Percentiles rank a stretch among this genome's conserved stretches.
Evolutionary conservation across 805 yeast species (phyloP).

Genomic region (Pichia insulana): DNA sequence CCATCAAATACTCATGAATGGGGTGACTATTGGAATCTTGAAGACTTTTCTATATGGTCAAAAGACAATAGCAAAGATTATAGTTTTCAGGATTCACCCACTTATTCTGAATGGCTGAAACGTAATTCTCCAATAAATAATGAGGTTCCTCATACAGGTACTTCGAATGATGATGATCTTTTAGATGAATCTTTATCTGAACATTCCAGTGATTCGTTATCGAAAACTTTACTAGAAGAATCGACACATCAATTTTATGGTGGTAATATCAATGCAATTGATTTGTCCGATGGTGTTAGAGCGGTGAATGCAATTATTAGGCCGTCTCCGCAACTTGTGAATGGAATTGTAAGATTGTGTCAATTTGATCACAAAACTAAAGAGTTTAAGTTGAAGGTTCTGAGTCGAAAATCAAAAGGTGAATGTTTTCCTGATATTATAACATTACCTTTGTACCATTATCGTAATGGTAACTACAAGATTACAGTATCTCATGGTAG

Average conservation of each 20-base stretch:
- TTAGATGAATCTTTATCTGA: background rate
- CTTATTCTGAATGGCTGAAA: constrained; percentile 12
- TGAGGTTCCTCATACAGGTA: background rate
- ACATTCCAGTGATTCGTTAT: background rate
- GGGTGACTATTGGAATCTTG: constrained; percentile 94
- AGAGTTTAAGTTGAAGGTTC: too few relatives aligned
- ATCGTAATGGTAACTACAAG: constrained; percentile 39
- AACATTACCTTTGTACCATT: constrained; percentile 69
- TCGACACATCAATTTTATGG: constrained; percentile 11
- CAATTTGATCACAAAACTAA: constrained; percentile 47
- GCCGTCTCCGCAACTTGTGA: constrained; percentile 61
- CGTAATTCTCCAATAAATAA: constrained; percentile 2
- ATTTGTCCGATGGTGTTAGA: constrained; percentile 46
- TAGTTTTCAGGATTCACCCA: background rate
- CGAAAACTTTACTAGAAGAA: background rate
- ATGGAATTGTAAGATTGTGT: constrained; percentile 47
- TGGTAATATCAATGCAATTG: background rate
- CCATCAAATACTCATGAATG: constrained; percentile 63
- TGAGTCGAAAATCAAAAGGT: background rate
- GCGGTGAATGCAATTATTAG: constrained; percentile 69
- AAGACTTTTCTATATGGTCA: constrained; percentile 86
- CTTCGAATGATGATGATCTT: background rate
- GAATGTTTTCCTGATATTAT: constrained; percentile 43
- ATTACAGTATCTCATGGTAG: constrained; percentile 48
- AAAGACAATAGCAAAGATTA: constrained; percentile 37